Evolutionary conservation across 2,329 filamentous ascomycete genomes (phyloP).

Genomic region (Chaetomiaceae sp.): DNA sequence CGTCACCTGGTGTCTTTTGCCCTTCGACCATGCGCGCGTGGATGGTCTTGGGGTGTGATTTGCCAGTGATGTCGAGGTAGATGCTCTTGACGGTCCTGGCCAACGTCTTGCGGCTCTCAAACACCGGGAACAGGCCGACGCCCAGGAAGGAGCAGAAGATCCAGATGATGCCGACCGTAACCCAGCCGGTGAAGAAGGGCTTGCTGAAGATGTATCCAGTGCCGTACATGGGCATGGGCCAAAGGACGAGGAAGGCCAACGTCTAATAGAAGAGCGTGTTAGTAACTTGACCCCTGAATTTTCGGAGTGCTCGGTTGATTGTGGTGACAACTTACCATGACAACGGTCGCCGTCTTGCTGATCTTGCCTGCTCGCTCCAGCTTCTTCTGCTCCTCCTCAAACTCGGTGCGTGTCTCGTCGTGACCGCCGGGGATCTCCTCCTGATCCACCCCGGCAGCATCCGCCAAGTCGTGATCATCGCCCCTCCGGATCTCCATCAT

Average conservation of each 20-base stretch:
- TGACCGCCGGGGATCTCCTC: slow-evolving; percentile 54
- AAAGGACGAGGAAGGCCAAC: slow-evolving; percentile 69
- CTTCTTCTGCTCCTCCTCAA: slow-evolving; percentile 39
- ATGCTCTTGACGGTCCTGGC: slow-evolving; percentile 58
- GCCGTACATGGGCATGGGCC: slow-evolving; percentile 92
- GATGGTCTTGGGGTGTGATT: slow-evolving; percentile 30
- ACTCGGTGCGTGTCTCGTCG: slow-evolving; percentile 33
- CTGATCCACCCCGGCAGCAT: slow-evolving; percentile 58
- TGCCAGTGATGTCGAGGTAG: slow-evolving; percentile 53
- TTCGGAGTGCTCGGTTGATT: too few relatives aligned
- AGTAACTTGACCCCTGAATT: neutral
- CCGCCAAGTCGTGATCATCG: slow-evolving; percentile 70
- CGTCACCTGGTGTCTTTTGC: slow-evolving; percentile 21
- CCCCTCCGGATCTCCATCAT: slow-evolving; percentile 76
- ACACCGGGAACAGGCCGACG: slow-evolving; percentile 78
- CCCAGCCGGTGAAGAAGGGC: slow-evolving; percentile 79
- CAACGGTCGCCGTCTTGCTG: slow-evolving; percentile 31
- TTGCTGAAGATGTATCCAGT: slow-evolving; percentile 75
- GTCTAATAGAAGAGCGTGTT: slow-evolving; percentile 39
- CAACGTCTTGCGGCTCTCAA: slow-evolving; percentile 69
- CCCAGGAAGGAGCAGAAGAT: slow-evolving; percentile 67
- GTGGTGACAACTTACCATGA: slow-evolving; percentile 29
- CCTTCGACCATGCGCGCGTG: slow-evolving; percentile 27
- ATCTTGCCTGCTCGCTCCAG: slow-evolving; percentile 32
- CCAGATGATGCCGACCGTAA: slow-evolving; percentile 73